These are phyloP conservation scores for Solanum sejunctum DNA, from an alignment of 257 asterid species.

Conservation along the genomic window DNA sequence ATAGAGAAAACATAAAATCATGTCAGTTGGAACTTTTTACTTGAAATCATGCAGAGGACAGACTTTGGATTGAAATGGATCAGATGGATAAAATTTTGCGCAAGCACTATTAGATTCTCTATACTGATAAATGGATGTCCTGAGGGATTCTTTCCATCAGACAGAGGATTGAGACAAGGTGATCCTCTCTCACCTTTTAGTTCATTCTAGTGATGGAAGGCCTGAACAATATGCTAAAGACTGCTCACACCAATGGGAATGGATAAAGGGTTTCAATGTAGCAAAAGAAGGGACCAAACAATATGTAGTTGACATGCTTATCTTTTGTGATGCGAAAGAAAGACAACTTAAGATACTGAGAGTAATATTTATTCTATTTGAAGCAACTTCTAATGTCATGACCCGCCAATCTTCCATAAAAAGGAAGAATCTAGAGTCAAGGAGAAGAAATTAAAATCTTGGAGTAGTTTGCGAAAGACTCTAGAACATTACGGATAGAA, in stretches of 20 bases:
- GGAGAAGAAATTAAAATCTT: too few species aligned
- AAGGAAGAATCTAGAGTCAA: too few species aligned
- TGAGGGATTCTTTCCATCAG: not conserved
- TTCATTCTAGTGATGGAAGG: not conserved
- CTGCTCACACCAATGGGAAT: not conserved
- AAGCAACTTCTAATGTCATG: not conserved
- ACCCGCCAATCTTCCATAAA: too few species aligned
- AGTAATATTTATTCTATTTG: too few species aligned
- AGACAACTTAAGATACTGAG: not conserved
- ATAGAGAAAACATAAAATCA: not conserved
- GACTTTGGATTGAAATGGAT: not conserved
- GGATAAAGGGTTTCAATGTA: not conserved
- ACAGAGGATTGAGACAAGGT: not conserved
- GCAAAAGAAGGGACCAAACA: not conserved
- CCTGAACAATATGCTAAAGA: not conserved
- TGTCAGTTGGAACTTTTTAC: not conserved
- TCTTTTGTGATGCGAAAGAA: not conserved
- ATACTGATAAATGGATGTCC: too few species aligned
- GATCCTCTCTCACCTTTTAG: not conserved
- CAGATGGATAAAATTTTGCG: not conserved
- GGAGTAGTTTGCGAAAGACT: too few species aligned
- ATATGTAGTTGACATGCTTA: not conserved
- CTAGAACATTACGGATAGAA: too few species aligned
- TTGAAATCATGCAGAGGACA: not conserved
- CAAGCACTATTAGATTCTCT: not conserved